Base-by-base conservation (phyloP, 129 eudicot genomes). In the Apium graveolens region DNA sequence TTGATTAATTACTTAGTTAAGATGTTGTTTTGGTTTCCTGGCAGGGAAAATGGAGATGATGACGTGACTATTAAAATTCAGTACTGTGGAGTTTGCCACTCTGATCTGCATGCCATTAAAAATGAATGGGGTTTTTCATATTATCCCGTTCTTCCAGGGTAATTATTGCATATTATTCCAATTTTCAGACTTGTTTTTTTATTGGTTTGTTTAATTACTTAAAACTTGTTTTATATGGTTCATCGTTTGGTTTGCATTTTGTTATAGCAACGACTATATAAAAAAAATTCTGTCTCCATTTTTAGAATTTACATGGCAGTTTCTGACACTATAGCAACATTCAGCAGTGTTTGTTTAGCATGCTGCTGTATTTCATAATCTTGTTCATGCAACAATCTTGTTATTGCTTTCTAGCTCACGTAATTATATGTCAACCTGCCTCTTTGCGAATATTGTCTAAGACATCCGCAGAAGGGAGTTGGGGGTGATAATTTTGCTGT, bases 51-150 rank as follows among this genome's bases (percentile, higher is more conserved):
- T 68, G 83, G 86, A 17, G 76, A 76, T 39, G 83, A 83, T 39
- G 86, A 83, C 42, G 86, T 83, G 31, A 68, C 80, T 2, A 73
- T 83, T 6, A 79, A 79, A 70, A 75, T 83, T 39, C 86, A 31
- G n/a, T 83, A n/a, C 74, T 83, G 86, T 75, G 86, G 86, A 20
- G 77, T 83, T 12, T 83, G 86, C 42, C 86, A 83, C 79, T 79
- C 86, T 74, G 86, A 83, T 31, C 41, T 83, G 71, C 83, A 79
- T 53, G 4, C 39, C 34, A 62, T 51, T 16, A 83, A 75, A 78
- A 83, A 83, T 41, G 86, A 83, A 37, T 83, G 86, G 83, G 83
- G 83, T 5, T 66, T 76, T 62, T 80, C 86, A 1, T 37, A 27
- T 5, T 80, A 76, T 75, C 86, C 86, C 20, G 44, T 83, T 70